Percentiles rank a stretch among this genome's conserved stretches.
phyloP scores from a whole-genome alignment of 345 rosid genomes.

The Acer negundo region DNA sequence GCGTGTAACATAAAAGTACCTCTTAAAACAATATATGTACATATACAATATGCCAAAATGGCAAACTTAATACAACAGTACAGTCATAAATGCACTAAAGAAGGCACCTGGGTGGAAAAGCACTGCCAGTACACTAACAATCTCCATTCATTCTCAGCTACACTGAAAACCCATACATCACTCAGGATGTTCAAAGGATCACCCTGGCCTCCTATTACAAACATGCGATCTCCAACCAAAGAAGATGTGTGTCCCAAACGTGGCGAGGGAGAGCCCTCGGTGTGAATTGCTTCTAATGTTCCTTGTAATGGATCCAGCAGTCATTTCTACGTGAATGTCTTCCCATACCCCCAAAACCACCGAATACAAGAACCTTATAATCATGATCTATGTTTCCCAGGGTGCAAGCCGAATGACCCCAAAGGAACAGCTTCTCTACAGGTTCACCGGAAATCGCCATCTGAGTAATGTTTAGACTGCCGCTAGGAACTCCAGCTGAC shows the following conservation, averaged over 20 bases:
- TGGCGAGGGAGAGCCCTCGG: slow-evolving; percentile 59
- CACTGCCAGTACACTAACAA: slow-evolving; percentile 35
- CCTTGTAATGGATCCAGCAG: slow-evolving; percentile 64
- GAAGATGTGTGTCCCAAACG: slow-evolving; percentile 85
- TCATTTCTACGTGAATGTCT: slow-evolving; percentile 84
- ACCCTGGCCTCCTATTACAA: slow-evolving; percentile 83
- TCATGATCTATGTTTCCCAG: slow-evolving; percentile 28
- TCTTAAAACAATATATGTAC: background rate
- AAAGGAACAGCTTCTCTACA: slow-evolving; percentile 74
- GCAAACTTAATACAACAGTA: background rate
- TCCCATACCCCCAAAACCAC: slow-evolving; percentile 94
- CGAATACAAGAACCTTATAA: slow-evolving; percentile 58
- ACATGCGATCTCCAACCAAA: slow-evolving; percentile 62
- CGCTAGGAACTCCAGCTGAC: slow-evolving; percentile 33
- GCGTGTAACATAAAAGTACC: background rate
- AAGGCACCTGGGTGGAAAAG: too few species aligned
- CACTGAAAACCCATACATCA: slow-evolving; percentile 77
- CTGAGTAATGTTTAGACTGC: slow-evolving; percentile 38
- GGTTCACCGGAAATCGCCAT: slow-evolving; percentile 59
- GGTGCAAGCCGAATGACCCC: slow-evolving; percentile 84
- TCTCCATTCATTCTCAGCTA: slow-evolving; percentile 54
- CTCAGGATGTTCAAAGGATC: slow-evolving; percentile 70
- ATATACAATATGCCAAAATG: background rate
- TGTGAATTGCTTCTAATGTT: slow-evolving; percentile 40
- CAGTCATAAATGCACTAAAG: too few species aligned